phyloP scores from a whole-genome alignment of 352 stramenopile genomes.

The Vaucheria bursata region DNA sequence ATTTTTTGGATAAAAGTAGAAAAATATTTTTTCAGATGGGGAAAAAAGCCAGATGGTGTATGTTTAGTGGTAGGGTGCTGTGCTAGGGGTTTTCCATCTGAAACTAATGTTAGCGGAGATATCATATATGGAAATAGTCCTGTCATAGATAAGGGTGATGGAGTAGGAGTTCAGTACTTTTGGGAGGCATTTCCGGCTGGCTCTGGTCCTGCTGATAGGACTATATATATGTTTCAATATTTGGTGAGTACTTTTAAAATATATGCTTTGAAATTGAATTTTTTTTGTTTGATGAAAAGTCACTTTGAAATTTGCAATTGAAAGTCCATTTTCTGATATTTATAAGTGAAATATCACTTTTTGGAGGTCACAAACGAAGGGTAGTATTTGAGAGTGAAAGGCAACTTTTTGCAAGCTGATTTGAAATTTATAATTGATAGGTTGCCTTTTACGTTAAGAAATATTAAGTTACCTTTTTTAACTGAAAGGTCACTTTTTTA shows the following conservation, averaged over 20 bases:
- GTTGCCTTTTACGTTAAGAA: too few relatives aligned
- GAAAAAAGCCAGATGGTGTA: slow-evolving; percentile 47
- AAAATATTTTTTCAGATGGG: too few relatives aligned
- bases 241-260: slow-evolving; percentile 45
- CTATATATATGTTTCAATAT: slow-evolving; percentile 71
- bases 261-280: not conserved
- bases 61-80: slow-evolving; percentile 64
- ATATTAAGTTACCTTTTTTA: too few relatives aligned
- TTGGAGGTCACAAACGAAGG: too few relatives aligned
- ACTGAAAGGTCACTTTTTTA: too few relatives aligned
- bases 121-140: slow-evolving; percentile 68
- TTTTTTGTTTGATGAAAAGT: not conserved
- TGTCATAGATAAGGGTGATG: slow-evolving; percentile 53
- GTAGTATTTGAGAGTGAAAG: too few relatives aligned
- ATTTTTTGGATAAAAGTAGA: too few relatives aligned
- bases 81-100: slow-evolving; percentile 56
- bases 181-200: slow-evolving; percentile 67
- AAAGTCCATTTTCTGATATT: not conserved
- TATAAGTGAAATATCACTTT: too few relatives aligned
- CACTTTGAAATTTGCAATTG: not conserved
- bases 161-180: slow-evolving; percentile 61
- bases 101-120: slow-evolving; percentile 58
- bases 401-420: too few relatives aligned
- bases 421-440: too few relatives aligned
- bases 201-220: slow-evolving; percentile 54